These are phyloP conservation scores for Leccinum holopus DNA, from an alignment of 1,284 basidiomycete genomes.

Conservation along the genomic window DNA sequence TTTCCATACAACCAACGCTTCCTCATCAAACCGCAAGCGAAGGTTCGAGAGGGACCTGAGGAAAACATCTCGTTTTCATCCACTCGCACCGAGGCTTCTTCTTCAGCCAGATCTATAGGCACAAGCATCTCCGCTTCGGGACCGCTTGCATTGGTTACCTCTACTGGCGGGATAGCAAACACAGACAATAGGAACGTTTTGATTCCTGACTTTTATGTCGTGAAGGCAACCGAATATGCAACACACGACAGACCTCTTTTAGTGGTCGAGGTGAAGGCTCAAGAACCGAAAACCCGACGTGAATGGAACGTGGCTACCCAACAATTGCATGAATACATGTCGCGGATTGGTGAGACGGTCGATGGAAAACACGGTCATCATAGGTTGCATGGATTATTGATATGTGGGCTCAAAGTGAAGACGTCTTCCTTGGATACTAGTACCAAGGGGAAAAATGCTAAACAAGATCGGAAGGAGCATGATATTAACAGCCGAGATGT, in stretches of 20 bases:
- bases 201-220: not conserved
- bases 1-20: not conserved
- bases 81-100: not conserved
- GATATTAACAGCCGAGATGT: not conserved
- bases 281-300: not conserved
- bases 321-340: not conserved
- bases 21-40: not conserved
- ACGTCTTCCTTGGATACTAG: not conserved
- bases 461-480: not conserved
- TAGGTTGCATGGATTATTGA: not conserved
- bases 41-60: not conserved
- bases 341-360: not conserved
- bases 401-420: not conserved
- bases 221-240: not conserved
- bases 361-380: too few species aligned
- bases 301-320: not conserved
- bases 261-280: not conserved
- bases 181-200: not conserved
- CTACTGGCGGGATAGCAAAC: not conserved
- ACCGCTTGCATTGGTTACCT: not conserved
- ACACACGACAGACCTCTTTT: not conserved
- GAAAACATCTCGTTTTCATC: not conserved
- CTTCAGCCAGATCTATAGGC: not conserved
- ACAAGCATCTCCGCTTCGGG: not conserved
- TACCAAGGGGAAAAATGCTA: not conserved